phyloP scores from a whole-genome alignment of 179 eudicot genomes.

The Pouteria campechiana region DNA sequence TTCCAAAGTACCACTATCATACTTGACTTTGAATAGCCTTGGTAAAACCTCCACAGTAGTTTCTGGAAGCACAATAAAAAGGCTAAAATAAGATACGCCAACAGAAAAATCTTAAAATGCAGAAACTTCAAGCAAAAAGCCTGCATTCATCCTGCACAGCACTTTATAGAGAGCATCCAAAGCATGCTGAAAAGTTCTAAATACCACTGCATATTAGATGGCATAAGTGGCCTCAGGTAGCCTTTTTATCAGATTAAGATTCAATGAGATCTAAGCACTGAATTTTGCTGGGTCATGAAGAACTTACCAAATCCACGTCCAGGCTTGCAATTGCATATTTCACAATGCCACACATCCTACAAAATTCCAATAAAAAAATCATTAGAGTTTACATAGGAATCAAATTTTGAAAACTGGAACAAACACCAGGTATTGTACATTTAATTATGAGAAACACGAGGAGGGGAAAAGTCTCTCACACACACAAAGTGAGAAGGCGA shows the following conservation, averaged over 20 bases:
- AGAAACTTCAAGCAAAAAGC: not conserved
- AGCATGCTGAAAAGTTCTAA: too few species aligned
- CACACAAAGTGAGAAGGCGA: too few species aligned
- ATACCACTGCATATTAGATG: too few species aligned
- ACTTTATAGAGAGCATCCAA: too few species aligned
- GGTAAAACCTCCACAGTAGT: slow-evolving; percentile 97
- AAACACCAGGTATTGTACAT: too few species aligned
- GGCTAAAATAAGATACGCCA: not conserved
- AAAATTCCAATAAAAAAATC: slow-evolving; percentile 1
- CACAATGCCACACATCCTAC: slow-evolving; percentile 99
- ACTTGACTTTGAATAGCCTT: slow-evolving; percentile 93
- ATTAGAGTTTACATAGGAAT: not conserved
- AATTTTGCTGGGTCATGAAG: slow-evolving; percentile 1
- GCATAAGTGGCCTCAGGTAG: too few species aligned
- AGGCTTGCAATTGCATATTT: slow-evolving; percentile 94
- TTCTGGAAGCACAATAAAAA: slow-evolving; percentile 35
- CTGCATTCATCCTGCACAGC: too few species aligned
- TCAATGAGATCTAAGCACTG: too few species aligned
- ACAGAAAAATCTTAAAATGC: not conserved
- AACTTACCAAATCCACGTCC: slow-evolving; percentile 97
- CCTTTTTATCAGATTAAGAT: too few species aligned
- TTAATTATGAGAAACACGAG: too few species aligned
- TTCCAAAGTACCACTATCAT: slow-evolving; percentile 95
- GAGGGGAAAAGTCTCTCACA: too few species aligned
- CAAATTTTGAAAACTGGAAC: not conserved